A percentile compares a stretch with the other conserved stretches of the same genome.
Conservation (phyloP, 305 asterid species). For the Solanum hybrid region DNA sequence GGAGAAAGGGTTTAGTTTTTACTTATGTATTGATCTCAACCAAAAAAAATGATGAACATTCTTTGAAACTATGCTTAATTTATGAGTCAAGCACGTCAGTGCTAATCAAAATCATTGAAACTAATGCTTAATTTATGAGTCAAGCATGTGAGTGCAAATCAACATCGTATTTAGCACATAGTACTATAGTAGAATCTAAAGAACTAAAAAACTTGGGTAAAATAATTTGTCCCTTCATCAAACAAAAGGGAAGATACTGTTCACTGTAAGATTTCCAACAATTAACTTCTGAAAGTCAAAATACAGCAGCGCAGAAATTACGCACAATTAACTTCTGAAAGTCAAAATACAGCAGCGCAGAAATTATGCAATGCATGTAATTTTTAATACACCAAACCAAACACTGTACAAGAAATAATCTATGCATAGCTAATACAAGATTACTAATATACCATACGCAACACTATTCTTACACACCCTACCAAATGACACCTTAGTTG, state of each 20-base stretch:
- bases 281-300: background rate
- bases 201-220: background rate
- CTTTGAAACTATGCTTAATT: background rate
- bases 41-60: background rate
- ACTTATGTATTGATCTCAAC: background rate
- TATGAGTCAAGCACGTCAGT: background rate
- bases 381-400: background rate
- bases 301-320: background rate
- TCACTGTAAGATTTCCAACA: background rate
- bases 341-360: background rate
- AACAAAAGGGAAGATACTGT: background rate
- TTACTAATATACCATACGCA: background rate
- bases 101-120: background rate
- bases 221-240: background rate
- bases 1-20: background rate
- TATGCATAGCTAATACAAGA: background rate
- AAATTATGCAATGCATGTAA: background rate
- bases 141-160: background rate
- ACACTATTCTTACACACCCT: background rate
- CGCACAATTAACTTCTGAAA: background rate
- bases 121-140: background rate
- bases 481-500: background rate
- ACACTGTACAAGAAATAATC: background rate
- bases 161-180: background rate
- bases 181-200: background rate